These are phyloP conservation scores for Ottelia alismoides DNA, from an alignment of 106 monocot species.

Conservation along the genomic window DNA sequence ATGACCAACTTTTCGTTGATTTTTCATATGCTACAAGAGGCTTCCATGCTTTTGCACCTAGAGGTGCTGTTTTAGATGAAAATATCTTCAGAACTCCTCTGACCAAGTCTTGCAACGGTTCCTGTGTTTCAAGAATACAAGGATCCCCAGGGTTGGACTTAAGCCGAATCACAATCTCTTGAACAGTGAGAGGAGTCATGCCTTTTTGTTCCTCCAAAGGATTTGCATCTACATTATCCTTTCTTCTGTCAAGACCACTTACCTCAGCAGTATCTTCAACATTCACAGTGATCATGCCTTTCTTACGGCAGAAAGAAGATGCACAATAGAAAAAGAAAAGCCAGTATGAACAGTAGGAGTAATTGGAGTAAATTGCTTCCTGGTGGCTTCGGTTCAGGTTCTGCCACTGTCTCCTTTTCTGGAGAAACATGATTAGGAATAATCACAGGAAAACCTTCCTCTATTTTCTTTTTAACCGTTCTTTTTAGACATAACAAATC, in stretches of 20 bases:
- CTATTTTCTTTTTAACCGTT: conserved; percentile 39
- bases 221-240: conserved; percentile 22
- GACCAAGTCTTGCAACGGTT: conserved; percentile 85
- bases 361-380: conserved; percentile 58
- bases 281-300: conserved; percentile 50
- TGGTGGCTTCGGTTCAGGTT: conserved; percentile 32
- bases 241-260: too few relatives aligned
- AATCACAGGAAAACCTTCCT: conserved; percentile 12
- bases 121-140: conserved; percentile 86
- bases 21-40: conserved; percentile 63
- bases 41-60: conserved; percentile 94
- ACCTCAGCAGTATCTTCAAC: too few relatives aligned
- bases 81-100: conserved; percentile 86
- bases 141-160: conserved; percentile 87
- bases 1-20: conserved; percentile 68
- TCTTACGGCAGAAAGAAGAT: conserved; percentile 78
- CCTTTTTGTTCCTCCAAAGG: conserved; percentile 12
- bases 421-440: conserved; percentile 10
- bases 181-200: conserved; percentile 60
- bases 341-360: conserved; percentile 83
- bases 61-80: conserved; percentile 84
- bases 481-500: conserved; percentile 38
- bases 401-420: conserved; percentile 28
- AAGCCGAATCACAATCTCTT: conserved; percentile 66
- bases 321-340: conserved; percentile 93